Conservation (phyloP, 2,329 filamentous ascomycete species). For the Coleophoma eucalyptorum region DNA sequence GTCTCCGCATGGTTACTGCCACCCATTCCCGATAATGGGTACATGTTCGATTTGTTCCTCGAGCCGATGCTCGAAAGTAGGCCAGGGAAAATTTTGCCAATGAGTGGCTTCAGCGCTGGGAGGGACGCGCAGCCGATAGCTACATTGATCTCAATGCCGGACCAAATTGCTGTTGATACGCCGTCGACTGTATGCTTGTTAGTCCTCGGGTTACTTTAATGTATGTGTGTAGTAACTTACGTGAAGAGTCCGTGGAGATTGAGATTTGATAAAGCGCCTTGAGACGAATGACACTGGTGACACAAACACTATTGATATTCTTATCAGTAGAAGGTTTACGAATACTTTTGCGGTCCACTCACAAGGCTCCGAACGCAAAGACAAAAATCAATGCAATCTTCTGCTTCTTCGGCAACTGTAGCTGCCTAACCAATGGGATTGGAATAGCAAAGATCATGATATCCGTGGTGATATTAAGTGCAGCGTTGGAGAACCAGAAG, state of each 20-base stretch:
- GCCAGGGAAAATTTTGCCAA: neutral
- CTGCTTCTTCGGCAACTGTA: slow-evolving; percentile 33
- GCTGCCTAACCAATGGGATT: slow-evolving; percentile 23
- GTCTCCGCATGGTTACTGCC: neutral
- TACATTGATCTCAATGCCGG: slow-evolving; percentile 43
- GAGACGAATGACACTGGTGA: slow-evolving; percentile 9
- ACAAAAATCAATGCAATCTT: slow-evolving; percentile 43
- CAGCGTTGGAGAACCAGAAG: slow-evolving; percentile 44
- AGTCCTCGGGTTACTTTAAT: neutral
- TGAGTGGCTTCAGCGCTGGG: slow-evolving; percentile 42
- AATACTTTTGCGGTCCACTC: neutral
- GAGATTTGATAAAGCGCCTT: slow-evolving; percentile 5
- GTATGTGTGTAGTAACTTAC: neutral
- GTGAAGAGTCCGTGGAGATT: slow-evolving; percentile 3
- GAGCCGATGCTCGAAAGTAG: neutral
- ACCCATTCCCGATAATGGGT: neutral
- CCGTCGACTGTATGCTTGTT: slow-evolving; percentile 1
- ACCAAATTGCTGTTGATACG: slow-evolving; percentile 27
- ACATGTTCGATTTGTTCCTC: neutral
- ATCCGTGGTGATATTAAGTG: slow-evolving; percentile 30
- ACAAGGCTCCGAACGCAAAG: slow-evolving; percentile 31
- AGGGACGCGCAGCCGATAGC: slow-evolving; percentile 46
- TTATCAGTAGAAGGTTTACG: neutral
- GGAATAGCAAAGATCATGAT: slow-evolving; percentile 28
- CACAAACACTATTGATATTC: slow-evolving; percentile 5